Percentiles rank a stretch among this genome's conserved stretches.
phyloP scores from a whole-genome alignment of 306 rosid species.

The Rosa chinensis region DNA sequence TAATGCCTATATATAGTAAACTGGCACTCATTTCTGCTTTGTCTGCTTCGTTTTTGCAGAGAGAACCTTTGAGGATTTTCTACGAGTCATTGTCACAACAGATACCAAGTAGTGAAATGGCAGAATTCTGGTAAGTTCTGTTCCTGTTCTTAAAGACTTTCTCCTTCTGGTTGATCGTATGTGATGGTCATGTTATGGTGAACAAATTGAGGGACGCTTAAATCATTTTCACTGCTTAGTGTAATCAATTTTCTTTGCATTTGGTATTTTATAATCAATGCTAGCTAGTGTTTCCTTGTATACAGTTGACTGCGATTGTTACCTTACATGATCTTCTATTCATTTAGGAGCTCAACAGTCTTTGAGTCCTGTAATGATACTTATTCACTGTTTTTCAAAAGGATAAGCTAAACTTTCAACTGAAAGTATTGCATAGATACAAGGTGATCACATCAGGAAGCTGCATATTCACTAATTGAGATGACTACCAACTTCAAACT shows the following conservation, averaged over 20 bases:
- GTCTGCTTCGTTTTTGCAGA: constrained; percentile 54
- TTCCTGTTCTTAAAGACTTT: constrained; percentile 25
- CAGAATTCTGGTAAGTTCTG: constrained; percentile 71
- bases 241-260: not conserved
- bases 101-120: constrained; percentile 90
- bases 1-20: constrained; percentile 7
- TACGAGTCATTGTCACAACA: constrained; percentile 85
- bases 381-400: not conserved
- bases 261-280: not conserved
- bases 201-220: not conserved
- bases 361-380: not conserved
- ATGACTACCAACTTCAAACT: not conserved
- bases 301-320: not conserved
- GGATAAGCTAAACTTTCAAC: not conserved
- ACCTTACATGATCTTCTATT: not conserved
- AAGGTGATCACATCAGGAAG: not conserved
- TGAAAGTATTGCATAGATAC: not conserved
- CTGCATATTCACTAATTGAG: not conserved
- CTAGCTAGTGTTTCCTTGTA: not conserved
- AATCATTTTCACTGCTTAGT: constrained; percentile 8
- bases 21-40: constrained; percentile 23
- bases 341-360: not conserved
- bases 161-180: constrained; percentile 7
- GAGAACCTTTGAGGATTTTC: constrained; percentile 89
- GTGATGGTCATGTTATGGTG: not conserved